phyloP scores from a whole-genome alignment of 75 land plant species.

The Sequoiadendron giganteum region DNA sequence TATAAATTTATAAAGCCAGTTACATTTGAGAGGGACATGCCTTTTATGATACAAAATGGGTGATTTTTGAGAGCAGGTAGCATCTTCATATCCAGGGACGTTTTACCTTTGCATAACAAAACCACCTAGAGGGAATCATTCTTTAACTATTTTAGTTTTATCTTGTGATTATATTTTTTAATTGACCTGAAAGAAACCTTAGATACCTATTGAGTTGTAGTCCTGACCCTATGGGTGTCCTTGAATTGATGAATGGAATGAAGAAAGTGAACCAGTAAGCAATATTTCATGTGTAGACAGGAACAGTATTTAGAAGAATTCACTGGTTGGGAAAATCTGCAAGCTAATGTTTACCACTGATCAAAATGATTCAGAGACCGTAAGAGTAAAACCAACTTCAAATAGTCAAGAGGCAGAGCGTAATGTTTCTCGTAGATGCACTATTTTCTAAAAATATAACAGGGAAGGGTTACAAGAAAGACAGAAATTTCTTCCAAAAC shows the following conservation, averaged over 20 bases:
- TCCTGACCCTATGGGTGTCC: background rate
- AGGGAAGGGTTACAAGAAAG: background rate
- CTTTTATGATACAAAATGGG: background rate
- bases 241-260: background rate
- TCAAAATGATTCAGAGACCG: background rate
- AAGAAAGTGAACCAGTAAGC: background rate
- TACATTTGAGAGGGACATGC: background rate
- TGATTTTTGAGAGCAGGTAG: background rate
- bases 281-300: background rate
- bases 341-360: background rate
- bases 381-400: background rate
- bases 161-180: background rate
- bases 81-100: background rate
- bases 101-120: background rate
- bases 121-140: background rate
- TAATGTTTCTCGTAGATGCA: background rate
- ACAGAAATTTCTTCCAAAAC: background rate
- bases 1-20: no score
- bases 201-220: background rate
- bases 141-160: background rate
- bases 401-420: background rate
- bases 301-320: background rate
- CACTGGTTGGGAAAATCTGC: background rate
- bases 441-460: no score
- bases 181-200: background rate